phyloP scores from a whole-genome alignment of 352 stramenopile species.

The Pythium apleroticum region DNA sequence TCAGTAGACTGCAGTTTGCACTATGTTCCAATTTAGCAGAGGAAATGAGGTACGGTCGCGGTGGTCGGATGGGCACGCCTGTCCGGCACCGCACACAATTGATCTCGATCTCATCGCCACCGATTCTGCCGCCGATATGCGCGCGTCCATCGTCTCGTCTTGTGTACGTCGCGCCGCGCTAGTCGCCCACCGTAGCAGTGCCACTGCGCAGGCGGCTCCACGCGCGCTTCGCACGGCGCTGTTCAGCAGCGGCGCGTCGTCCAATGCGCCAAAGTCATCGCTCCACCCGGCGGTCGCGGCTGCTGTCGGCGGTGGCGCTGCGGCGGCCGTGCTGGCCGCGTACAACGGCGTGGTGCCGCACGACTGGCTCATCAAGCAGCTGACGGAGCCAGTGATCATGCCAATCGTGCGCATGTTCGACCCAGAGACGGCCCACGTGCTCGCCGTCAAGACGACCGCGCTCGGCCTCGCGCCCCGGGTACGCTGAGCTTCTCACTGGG shows the following conservation, averaged over 20 bases:
- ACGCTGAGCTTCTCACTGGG: neutral
- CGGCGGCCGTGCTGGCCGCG: conserved; percentile 53
- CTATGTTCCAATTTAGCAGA: neutral
- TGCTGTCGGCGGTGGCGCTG: conserved; percentile 40
- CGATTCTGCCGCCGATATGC: conserved; percentile 7
- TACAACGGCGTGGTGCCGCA: conserved; percentile 71
- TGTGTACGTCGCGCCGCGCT: conserved; percentile 15
- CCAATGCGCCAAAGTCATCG: conserved; percentile 15
- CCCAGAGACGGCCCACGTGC: conserved; percentile 82
- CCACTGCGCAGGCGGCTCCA: neutral
- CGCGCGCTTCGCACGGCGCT: conserved; percentile 18
- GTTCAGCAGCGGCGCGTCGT: conserved; percentile 20
- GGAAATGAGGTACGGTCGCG: conserved; percentile 3
- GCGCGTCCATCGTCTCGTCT: conserved; percentile 8
- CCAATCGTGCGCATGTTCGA: conserved; percentile 79
- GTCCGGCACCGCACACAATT: conserved; percentile 24
- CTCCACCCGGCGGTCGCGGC: conserved; percentile 24
- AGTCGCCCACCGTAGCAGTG: neutral
- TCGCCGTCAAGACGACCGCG: conserved; percentile 78
- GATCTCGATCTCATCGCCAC: neutral
- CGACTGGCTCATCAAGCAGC: conserved; percentile 69
- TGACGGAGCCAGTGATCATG: conserved; percentile 77
- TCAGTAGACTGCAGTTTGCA: neutral
- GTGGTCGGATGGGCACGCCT: neutral
- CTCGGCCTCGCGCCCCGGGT: conserved; percentile 75